These are phyloP conservation scores for Trichomonas gallinae DNA, from an alignment of 208 protist species.

Conservation along the genomic window DNA sequence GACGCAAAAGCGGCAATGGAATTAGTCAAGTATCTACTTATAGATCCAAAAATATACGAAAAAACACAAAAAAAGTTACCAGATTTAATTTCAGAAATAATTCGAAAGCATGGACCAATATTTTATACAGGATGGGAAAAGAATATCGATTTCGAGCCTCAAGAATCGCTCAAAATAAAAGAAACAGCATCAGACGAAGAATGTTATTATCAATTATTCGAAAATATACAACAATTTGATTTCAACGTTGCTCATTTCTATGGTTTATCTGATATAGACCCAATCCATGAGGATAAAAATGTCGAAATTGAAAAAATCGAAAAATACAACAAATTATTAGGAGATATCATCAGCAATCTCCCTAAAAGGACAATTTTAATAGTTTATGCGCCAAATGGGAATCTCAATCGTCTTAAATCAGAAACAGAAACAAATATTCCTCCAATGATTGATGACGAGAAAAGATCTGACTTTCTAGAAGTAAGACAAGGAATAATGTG, in stretches of 20 bases:
- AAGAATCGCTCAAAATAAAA: neutral
- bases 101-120: neutral
- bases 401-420: neutral
- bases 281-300: neutral
- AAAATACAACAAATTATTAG: neutral
- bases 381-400: neutral
- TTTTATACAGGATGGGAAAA: neutral
- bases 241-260: neutral
- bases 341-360: neutral
- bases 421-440: neutral
- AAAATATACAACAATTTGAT: neutral
- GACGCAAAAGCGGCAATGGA: slow-evolving; percentile 6
- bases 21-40: neutral
- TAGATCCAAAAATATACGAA: neutral
- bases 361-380: neutral
- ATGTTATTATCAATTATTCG: neutral
- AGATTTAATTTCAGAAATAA: neutral
- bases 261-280: neutral
- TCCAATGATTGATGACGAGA: neutral
- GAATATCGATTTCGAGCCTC: neutral
- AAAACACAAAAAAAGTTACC: neutral
- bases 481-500: neutral
- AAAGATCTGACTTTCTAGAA: neutral
- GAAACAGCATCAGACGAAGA: neutral
- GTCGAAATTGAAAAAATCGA: neutral